A percentile compares a stretch with the other conserved stretches of the same genome.
phyloP scores from a whole-genome alignment of 495 filamentous ascomycete genomes.

The Tetracladium setigerum region DNA sequence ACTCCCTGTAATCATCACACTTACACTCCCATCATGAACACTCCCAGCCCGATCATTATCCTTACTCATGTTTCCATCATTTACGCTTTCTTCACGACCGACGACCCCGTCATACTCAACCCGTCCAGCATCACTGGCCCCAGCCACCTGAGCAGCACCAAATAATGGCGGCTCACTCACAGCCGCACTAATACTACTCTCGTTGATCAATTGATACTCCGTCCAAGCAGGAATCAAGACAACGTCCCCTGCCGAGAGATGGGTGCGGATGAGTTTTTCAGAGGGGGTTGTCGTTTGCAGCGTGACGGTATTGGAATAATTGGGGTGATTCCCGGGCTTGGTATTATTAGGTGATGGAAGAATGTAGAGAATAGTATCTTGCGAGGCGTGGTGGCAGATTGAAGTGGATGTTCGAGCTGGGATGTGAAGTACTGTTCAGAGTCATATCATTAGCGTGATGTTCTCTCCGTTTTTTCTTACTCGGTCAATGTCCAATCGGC shows the following conservation, averaged over 20 bases:
- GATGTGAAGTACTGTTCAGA: not conserved
- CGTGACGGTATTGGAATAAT: conserved; percentile 31
- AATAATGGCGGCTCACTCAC: not conserved
- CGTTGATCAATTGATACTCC: conserved; percentile 62
- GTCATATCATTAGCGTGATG: not conserved
- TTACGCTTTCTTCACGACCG: no score
- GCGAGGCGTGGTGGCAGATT: conserved; percentile 42
- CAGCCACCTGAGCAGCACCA: no score
- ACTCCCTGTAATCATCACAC: conserved; percentile 53
- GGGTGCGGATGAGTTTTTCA: conserved; percentile 31
- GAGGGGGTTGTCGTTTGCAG: conserved; percentile 4
- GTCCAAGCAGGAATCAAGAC: conserved; percentile 56
- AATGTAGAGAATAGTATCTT: conserved; percentile 44
- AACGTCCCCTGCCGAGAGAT: conserved; percentile 52
- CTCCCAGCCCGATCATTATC: no score
- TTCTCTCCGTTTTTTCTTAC: no score
- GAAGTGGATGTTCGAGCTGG: not conserved
- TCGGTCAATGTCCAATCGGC: no score
- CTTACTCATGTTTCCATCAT: no score
- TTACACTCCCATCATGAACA: conserved; percentile 37
- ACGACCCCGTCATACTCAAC: no score
- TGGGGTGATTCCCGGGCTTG: conserved; percentile 17
- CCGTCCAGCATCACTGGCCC: no score
- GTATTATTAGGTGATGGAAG: not conserved
- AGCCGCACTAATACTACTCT: conserved; percentile 21